Base-by-base conservation (phyloP, 768 basidiomycete genomes). In the Royoungia palumana region DNA sequence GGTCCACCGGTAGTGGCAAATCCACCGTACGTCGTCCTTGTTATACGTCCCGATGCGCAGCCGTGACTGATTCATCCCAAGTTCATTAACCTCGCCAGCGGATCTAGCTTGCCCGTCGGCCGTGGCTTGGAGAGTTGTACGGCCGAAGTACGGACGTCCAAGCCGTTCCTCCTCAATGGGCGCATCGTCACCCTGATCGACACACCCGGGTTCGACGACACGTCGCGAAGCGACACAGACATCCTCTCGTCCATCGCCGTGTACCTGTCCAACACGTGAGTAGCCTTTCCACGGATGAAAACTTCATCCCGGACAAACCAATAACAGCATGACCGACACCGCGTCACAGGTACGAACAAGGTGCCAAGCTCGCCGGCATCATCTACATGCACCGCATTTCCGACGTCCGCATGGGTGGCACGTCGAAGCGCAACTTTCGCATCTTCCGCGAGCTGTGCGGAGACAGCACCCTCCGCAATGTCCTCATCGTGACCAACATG, bases 131-230 rank as follows among this genome's bases (percentile, higher is more conserved):
- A 74, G 45, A 82, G 80, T 14, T 81, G 77, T 53, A 83, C 81
- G 0, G 66, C 60, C 38, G 65, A 65, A 10, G 74, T 83, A 2
- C 69, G 75, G 45, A 62, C 71, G 4, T 67, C 77, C 4, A 57
- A 64, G 13, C 68, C 76, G 1, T 79, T 82, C 55, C 53, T 69
- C 35, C 58, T 80, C 30, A 73, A 77, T 39, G 77, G 75, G 11
- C 67, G 67, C 7, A 59, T 54, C 44, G 63, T 82, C 44, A 75
- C 69, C 12, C 61, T 83, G 25, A 73, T 83, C 35, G 82, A 83
- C 60, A 83, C 81, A 0, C 81, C 81, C 14, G 81, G 81, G 5
- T 83, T 82, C 58, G 80, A 82, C 54, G 79, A 82, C 54, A 76
- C 79, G 9, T 17, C 52, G 12, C 71, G 68, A 37, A 76, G 72